Evolutionary conservation across 2,329 filamentous ascomycete genomes (phyloP), one percentile per base, ranked within the genome.

Genomic region (Tolypocladium album): DNA sequence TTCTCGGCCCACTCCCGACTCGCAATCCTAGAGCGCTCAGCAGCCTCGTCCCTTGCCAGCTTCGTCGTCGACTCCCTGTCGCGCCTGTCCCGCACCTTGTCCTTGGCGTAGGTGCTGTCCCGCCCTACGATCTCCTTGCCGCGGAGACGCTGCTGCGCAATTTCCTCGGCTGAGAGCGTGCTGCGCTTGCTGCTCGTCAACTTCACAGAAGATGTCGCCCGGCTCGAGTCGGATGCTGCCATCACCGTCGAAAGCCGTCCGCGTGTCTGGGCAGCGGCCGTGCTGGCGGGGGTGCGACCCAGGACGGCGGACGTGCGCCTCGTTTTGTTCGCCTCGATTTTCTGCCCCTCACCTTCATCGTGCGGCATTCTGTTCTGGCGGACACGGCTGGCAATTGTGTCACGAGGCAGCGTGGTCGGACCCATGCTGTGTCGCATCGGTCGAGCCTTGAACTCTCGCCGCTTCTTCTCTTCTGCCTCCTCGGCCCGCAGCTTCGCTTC

Each of bases 1-100:
- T 80, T 84, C 68, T 85, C 82, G 13, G 83, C 83, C 83, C 84
- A 87, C 65, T 85, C 81, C 40, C 83, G 78, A 64, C 83, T 83
- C 61, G 81, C 77, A 68, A 78, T 75, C 59, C 84, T 78, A 59
- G 82, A 84, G 66, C 81, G 77, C 70, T 87, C 83, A 12, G 85
- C 84, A 31, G 85, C 85, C 66, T 84, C 76, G 65, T 84, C 79
- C 53, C 85, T 76, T 9, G 84, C 83, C 59, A 75, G 67, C 66
- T 79, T 83, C 17, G 83, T 79, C 43, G 77, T 74, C 56, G 73
- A 70, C 65, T 87, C 83, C 40, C 83, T 78, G 62, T 82, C 80
- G 11, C 75, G 76, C 64, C 75, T 80, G 68, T 84, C 83, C 12
- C 76, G 76, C 63, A 83, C 79, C 56, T 78, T 78, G 55, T 79